phyloP scores from a whole-genome alignment of 2,329 filamentous ascomycete genomes.

The Rhinocladiella mackenziei region DNA sequence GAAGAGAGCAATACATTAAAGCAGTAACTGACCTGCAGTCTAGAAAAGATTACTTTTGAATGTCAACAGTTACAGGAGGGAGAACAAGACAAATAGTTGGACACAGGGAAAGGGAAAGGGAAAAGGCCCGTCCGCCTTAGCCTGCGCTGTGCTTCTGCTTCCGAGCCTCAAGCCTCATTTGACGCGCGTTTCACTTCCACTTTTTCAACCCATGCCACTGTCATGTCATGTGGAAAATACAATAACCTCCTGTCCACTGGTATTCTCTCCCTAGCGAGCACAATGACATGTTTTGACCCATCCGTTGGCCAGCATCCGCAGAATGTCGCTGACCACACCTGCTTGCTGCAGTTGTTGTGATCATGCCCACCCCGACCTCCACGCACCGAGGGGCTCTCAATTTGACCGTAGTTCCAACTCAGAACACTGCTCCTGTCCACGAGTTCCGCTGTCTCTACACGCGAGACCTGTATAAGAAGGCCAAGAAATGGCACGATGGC shows the following conservation, averaged over 20 bases:
- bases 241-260: not conserved
- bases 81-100: too few relatives aligned
- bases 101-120: too few relatives aligned
- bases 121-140: too few relatives aligned
- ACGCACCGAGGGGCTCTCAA: slow-evolving; percentile 34
- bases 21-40: slow-evolving; percentile 10
- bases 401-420: slow-evolving; percentile 46
- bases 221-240: not conserved
- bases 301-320: slow-evolving; percentile 1
- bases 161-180: slow-evolving; percentile 6
- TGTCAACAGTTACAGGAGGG: too few relatives aligned
- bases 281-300: slow-evolving; percentile 2
- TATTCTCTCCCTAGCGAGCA: not conserved
- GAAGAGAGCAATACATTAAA: slow-evolving; percentile 11
- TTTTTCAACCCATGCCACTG: not conserved
- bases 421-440: slow-evolving; percentile 68
- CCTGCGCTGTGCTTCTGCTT: not conserved
- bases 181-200: slow-evolving; percentile 18
- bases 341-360: slow-evolving; percentile 9
- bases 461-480: slow-evolving; percentile 76
- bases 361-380: slow-evolving; percentile 16
- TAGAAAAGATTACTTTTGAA: not conserved
- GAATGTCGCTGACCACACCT: slow-evolving; percentile 16
- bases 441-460: slow-evolving; percentile 86
- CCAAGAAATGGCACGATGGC: slow-evolving; percentile 93